phyloP scores from a whole-genome alignment of 441 rosid species.

The Manihot esculenta region DNA sequence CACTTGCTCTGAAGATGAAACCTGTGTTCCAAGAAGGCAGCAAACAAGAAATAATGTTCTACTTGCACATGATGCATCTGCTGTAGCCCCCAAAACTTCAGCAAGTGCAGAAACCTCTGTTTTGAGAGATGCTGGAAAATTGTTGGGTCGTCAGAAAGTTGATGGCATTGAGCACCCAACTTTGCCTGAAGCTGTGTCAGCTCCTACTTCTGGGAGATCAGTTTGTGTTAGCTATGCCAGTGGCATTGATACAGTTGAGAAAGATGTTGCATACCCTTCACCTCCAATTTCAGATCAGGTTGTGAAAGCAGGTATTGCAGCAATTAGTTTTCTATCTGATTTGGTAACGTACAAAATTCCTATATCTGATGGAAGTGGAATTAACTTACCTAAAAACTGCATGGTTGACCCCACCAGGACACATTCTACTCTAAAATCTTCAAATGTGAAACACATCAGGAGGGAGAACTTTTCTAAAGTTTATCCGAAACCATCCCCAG shows the following conservation, averaged over 20 bases:
- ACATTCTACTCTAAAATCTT: conserved; percentile 43
- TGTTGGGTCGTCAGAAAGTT: conserved; percentile 43
- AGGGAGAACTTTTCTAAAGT: conserved; percentile 55
- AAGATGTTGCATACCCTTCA: conserved; percentile 41
- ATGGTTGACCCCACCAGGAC: conserved; percentile 61
- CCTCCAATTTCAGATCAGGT: conserved; percentile 60
- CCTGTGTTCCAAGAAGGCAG: conserved; percentile 57
- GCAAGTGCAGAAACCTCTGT: conserved; percentile 38
- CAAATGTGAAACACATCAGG: conserved; percentile 49
- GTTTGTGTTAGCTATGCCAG: conserved; percentile 53
- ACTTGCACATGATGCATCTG: conserved; percentile 38
- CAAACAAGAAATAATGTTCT: conserved; percentile 38
- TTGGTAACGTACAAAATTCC: conserved; percentile 55
- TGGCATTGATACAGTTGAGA: conserved; percentile 33
- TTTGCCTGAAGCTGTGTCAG: conserved; percentile 42
- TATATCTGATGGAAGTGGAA: conserved; percentile 40
- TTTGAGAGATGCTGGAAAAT: conserved; percentile 42
- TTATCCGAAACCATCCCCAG: conserved; percentile 47
- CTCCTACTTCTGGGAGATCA: conserved; percentile 36
- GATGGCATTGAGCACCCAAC: conserved; percentile 32
- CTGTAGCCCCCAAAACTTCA: conserved; percentile 32
- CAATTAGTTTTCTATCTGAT: conserved; percentile 54
- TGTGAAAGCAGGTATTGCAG: conserved; percentile 57
- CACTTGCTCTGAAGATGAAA: conserved; percentile 72
- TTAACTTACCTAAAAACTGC: conserved; percentile 40